A percentile compares a stretch with the other conserved stretches of the same genome.
phyloP scores from a whole-genome alignment of 768 basidiomycete genomes.

The Leccinum disarticulatum region DNA sequence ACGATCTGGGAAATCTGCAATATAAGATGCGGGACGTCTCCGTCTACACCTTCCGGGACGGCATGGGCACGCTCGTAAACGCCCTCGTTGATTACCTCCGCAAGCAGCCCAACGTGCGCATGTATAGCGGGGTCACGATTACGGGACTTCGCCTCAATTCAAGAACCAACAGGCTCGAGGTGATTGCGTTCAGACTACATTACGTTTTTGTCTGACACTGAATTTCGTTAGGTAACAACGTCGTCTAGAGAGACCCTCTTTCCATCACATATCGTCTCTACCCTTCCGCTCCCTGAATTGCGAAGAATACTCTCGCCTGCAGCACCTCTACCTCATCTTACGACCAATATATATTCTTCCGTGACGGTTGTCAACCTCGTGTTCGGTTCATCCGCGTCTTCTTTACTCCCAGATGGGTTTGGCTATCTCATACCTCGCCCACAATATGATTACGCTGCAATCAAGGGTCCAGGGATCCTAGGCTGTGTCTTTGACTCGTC shows the following conservation, averaged over 20 bases:
- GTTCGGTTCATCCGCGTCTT: constrained; percentile 52
- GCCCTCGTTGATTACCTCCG: constrained; percentile 51
- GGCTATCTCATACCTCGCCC: constrained; percentile 93
- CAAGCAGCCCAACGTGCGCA: constrained; percentile 53
- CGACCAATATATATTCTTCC: constrained; percentile 68
- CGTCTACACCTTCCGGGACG: constrained; percentile 80
- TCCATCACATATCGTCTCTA: constrained; percentile 73
- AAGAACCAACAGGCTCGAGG: constrained; percentile 44
- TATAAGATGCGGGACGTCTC: constrained; percentile 57
- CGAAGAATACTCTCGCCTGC: constrained; percentile 41
- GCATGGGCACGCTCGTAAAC: constrained; percentile 65
- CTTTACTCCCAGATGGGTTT: constrained; percentile 82
- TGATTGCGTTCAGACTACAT: constrained; percentile 24
- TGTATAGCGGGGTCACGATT: constrained; percentile 47
- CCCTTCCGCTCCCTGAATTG: constrained; percentile 65
- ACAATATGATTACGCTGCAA: constrained; percentile 46
- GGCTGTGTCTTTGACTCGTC: constrained; percentile 92
- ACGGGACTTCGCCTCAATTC: constrained; percentile 33
- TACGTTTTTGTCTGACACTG: constrained; percentile 5
- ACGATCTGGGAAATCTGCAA: constrained; percentile 50
- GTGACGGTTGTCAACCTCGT: constrained; percentile 90
- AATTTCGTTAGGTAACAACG: constrained; percentile 32
- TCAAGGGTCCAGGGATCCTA: constrained; percentile 51
- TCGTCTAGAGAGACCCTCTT: constrained; percentile 34
- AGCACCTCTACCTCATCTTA: constrained; percentile 59